A percentile compares a stretch with the other conserved stretches of the same genome.
These are phyloP conservation scores for Cercospora brassicicola DNA, from an alignment of 2,329 filamentous ascomycete genomes.

Conservation along the genomic window DNA sequence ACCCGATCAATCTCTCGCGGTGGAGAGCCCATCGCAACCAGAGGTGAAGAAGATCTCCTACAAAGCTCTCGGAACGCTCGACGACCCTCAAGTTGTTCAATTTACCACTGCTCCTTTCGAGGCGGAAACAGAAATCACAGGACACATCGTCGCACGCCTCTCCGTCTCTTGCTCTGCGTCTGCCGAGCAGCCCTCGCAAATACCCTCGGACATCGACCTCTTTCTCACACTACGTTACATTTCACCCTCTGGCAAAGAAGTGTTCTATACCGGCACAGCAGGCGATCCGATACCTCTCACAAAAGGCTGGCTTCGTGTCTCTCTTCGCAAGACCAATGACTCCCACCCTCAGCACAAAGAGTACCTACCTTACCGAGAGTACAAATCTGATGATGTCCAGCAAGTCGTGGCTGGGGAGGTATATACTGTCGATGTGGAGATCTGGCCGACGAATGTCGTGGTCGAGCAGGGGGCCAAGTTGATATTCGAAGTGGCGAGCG, in stretches of 20 bases:
- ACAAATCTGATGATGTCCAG: slow-evolving; percentile 57
- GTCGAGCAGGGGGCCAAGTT: slow-evolving; percentile 54
- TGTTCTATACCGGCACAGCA: slow-evolving; percentile 65
- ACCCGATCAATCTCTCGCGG: slow-evolving; percentile 45
- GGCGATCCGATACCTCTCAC: slow-evolving; percentile 63
- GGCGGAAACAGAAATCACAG: slow-evolving; percentile 68
- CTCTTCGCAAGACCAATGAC: slow-evolving; percentile 56
- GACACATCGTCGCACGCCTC: slow-evolving; percentile 64
- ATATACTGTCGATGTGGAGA: slow-evolving; percentile 62
- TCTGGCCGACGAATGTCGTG: slow-evolving; percentile 66
- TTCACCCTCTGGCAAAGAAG: slow-evolving; percentile 54
- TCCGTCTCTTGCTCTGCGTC: slow-evolving; percentile 54
- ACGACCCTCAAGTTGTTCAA: slow-evolving; percentile 53
- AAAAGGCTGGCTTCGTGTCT: slow-evolving; percentile 65
- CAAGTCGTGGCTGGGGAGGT: slow-evolving; percentile 57
- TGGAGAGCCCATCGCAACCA: slow-evolving; percentile 1
- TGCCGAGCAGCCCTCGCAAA: slow-evolving; percentile 25
- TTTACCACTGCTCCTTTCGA: slow-evolving; percentile 61
- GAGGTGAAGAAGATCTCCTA: slow-evolving; percentile 49
- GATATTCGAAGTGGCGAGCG: slow-evolving; percentile 57
- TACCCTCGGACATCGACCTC: slow-evolving; percentile 60
- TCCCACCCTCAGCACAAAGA: slow-evolving; percentile 54
- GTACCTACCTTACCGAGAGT: slow-evolving; percentile 61
- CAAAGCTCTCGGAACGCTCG: slow-evolving; percentile 58
- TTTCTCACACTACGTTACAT: slow-evolving; percentile 64